Evolutionary conservation across 768 basidiomycete genomes (phyloP).

Genomic region (Porphyrellus cyaneotinctus): DNA sequence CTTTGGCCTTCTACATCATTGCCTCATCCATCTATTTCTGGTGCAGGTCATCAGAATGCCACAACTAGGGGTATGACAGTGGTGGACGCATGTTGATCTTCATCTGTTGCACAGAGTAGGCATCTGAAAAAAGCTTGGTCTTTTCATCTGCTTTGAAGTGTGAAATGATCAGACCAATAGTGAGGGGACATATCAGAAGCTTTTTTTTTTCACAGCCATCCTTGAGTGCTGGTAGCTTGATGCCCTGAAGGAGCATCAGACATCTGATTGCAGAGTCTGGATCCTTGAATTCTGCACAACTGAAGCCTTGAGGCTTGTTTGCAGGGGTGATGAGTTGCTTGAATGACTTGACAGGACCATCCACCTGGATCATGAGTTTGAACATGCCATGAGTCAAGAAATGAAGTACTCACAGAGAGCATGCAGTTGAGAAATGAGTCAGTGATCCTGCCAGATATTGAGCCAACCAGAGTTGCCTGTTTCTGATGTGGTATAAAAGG

Average conservation of each 20-base stretch:
- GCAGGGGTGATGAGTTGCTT: constrained; percentile 90
- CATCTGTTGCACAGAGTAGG: constrained; percentile 76
- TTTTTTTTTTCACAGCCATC: constrained; percentile 60
- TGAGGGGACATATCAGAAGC: constrained; percentile 57
- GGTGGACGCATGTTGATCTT: constrained; percentile 63
- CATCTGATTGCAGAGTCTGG: constrained; percentile 87
- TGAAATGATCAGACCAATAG: constrained; percentile 15
- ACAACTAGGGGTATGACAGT: neutral
- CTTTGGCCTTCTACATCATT: constrained; percentile 56
- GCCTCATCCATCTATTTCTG: constrained; percentile 65
- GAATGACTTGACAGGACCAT: constrained; percentile 85
- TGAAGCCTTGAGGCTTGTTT: constrained; percentile 94
- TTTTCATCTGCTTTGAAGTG: constrained; percentile 93
- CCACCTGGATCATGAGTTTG: constrained; percentile 61
- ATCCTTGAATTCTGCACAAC: constrained; percentile 94
- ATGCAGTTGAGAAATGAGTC: constrained; percentile 78
- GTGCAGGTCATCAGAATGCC: neutral
- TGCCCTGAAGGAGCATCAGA: constrained; percentile 56
- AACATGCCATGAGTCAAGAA: neutral
- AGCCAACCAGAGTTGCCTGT: constrained; percentile 77
- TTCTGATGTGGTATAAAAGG: constrained; percentile 70
- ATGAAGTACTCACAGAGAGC: constrained; percentile 54
- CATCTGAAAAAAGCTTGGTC: constrained; percentile 82
- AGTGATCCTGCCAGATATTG: constrained; percentile 90
- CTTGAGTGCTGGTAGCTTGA: constrained; percentile 59